Percentiles rank a stretch among this genome's conserved stretches.
These are phyloP conservation scores for Brettanomyces bruxellensis DNA, from an alignment of 805 yeast genomes.

Conservation along the genomic window DNA sequence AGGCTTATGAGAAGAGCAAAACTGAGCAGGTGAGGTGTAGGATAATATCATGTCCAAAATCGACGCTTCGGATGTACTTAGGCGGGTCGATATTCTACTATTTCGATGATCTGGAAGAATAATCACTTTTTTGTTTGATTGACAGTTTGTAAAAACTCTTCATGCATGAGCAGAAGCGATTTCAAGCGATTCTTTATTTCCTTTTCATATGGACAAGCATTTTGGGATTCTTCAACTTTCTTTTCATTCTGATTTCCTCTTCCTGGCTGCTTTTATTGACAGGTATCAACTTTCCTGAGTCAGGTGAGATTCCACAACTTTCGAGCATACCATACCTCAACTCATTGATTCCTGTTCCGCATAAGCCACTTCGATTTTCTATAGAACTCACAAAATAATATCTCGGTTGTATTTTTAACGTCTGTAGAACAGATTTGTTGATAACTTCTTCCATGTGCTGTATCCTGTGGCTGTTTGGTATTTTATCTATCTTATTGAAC, in stretches of 20 bases:
- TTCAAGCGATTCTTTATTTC: background rate
- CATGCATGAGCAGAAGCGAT: background rate
- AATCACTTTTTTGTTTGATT: too few relatives aligned
- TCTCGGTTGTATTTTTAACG: conserved; percentile 32
- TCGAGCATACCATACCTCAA: conserved; percentile 43
- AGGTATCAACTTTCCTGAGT: conserved; percentile 7
- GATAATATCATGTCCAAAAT: conserved; percentile 65
- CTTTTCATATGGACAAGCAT: conserved; percentile 3
- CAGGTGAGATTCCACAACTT: conserved; percentile 34
- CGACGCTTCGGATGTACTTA: conserved; percentile 57
- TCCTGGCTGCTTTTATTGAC: conserved; percentile 5
- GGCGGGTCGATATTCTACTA: conserved; percentile 57
- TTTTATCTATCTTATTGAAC: conserved; percentile 66
- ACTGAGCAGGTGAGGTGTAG: conserved; percentile 54
- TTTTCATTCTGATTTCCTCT: conserved; percentile 7
- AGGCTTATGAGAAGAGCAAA: conserved; percentile 63
- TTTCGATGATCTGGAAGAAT: conserved; percentile 20
- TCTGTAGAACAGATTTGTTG: conserved; percentile 26
- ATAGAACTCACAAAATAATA: conserved; percentile 45
- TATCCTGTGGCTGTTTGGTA: conserved; percentile 25
- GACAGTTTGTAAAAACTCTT: too few relatives aligned
- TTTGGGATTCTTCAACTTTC: conserved; percentile 9
- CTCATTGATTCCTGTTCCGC: conserved; percentile 45
- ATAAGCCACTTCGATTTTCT: conserved; percentile 14
- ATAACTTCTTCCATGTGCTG: conserved; percentile 31